Conservation (phyloP, 176 grass and related monocot genomes). For the Oryza glumipatula region DNA sequence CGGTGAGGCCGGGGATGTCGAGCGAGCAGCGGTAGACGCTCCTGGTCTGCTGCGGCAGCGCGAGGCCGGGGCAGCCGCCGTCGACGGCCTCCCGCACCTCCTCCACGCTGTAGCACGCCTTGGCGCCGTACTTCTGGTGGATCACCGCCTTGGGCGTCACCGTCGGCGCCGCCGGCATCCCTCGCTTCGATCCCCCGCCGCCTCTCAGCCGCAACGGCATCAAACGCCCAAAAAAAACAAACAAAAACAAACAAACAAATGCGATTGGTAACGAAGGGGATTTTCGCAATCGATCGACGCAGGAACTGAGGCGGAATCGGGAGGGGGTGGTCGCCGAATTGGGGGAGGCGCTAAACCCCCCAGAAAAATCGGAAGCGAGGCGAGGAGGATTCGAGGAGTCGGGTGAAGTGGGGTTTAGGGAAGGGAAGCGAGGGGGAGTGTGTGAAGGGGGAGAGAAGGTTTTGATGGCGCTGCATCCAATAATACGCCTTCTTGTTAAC, state of each 20-base stretch:
- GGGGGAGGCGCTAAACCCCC: slow-evolving; percentile 21
- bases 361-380: background rate
- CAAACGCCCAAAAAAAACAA: background rate
- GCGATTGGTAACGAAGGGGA: background rate
- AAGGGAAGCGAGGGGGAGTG: no score
- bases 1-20: slow-evolving; percentile 68
- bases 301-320: background rate
- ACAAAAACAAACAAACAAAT: background rate
- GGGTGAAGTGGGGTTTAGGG: slow-evolving; percentile 5
- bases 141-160: slow-evolving; percentile 86
- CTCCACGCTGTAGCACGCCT: slow-evolving; percentile 68
- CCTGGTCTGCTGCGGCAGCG: slow-evolving; percentile 53
- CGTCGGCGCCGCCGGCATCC: slow-evolving; percentile 37
- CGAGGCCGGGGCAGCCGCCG: slow-evolving; percentile 77
- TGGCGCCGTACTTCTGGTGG: slow-evolving; percentile 69
- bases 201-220: background rate
- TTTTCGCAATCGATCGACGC: background rate
- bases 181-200: background rate
- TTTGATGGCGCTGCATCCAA: background rate
- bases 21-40: slow-evolving; percentile 75
- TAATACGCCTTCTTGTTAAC: background rate
- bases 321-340: slow-evolving; percentile 6
- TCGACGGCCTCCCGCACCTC: slow-evolving; percentile 63
- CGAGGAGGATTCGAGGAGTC: slow-evolving; percentile 9
- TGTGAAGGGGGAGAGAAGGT: no score